phyloP scores from a whole-genome alignment of 108 stramenopile genomes.

The Nitzschia sp. region DNA sequence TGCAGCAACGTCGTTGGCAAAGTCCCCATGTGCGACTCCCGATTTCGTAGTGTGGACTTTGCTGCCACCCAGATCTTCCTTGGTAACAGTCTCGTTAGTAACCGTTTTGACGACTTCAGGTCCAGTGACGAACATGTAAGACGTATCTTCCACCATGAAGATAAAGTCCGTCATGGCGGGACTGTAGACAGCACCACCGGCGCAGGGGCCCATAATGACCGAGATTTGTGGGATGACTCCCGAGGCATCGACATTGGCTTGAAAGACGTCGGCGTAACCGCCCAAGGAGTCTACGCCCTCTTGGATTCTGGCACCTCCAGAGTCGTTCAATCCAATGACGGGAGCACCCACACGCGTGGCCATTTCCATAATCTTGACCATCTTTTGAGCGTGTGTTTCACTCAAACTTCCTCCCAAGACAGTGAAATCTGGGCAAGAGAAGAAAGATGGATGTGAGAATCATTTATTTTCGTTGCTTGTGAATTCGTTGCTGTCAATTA shows the following conservation, averaged over 20 bases:
- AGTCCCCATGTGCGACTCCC: conserved; percentile 95
- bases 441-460: conserved; percentile 33
- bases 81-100: conserved; percentile 96
- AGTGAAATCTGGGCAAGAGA: conserved; percentile 93
- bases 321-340: conserved; percentile 98
- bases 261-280: conserved; percentile 99
- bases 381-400: conserved; percentile 98
- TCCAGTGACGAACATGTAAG: conserved; percentile 99
- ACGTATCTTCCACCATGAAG: conserved; percentile 96
- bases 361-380: conserved; percentile 99
- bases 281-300: conserved; percentile 96
- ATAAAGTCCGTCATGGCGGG: conserved; percentile 99
- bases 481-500: conserved; percentile 49
- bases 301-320: conserved; percentile 99
- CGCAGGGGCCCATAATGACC: conserved; percentile 90
- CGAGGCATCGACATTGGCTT: conserved; percentile 95
- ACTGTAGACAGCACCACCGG: conserved; percentile 92
- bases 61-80: conserved; percentile 98
- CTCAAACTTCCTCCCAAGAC: conserved; percentile 95
- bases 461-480: conserved; percentile 45
- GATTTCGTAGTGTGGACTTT: conserved; percentile 89
- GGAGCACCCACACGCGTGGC: conserved; percentile 93
- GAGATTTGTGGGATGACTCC: conserved; percentile 96
- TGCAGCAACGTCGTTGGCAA: conserved; percentile 94
- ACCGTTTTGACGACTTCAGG: conserved; percentile 99